Percentiles rank a stretch among this genome's conserved stretches.
phyloP scores from a whole-genome alignment of 495 filamentous ascomycete species.

The Bryoglossum gracile region DNA sequence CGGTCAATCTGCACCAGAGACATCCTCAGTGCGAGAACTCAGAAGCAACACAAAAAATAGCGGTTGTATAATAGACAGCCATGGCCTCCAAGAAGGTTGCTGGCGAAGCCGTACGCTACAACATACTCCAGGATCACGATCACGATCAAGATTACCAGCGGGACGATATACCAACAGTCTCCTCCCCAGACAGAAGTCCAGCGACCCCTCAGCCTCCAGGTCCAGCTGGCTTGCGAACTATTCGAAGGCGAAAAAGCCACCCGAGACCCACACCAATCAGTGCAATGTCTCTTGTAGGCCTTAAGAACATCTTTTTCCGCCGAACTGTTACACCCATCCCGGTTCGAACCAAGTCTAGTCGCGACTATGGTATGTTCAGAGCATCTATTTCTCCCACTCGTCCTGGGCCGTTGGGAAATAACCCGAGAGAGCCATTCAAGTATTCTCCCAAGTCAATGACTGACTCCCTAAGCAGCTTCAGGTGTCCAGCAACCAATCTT shows the following conservation, averaged over 20 bases:
- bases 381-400: background rate
- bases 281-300: constrained; percentile 21
- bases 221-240: constrained; percentile 1
- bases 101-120: constrained; percentile 4
- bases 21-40: background rate
- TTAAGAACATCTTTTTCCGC: constrained; percentile 24
- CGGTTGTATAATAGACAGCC: background rate
- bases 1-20: background rate
- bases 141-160: background rate
- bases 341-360: background rate
- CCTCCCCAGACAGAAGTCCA: background rate
- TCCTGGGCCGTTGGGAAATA: background rate
- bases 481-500: background rate
- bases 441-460: background rate
- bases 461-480: background rate
- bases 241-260: constrained; percentile 3
- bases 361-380: constrained; percentile 5
- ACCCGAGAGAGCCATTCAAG: too few species aligned
- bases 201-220: background rate
- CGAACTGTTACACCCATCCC: constrained; percentile 13
- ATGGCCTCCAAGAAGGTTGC: constrained; percentile 8
- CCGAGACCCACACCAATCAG: constrained; percentile 8
- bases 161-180: too few species aligned
- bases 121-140: constrained; percentile 1
- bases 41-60: constrained; percentile 1